Evolutionary conservation across 257 asterid species (phyloP), one percentile per base, ranked within the genome.

Genomic region (Eucommia ulmoides): DNA sequence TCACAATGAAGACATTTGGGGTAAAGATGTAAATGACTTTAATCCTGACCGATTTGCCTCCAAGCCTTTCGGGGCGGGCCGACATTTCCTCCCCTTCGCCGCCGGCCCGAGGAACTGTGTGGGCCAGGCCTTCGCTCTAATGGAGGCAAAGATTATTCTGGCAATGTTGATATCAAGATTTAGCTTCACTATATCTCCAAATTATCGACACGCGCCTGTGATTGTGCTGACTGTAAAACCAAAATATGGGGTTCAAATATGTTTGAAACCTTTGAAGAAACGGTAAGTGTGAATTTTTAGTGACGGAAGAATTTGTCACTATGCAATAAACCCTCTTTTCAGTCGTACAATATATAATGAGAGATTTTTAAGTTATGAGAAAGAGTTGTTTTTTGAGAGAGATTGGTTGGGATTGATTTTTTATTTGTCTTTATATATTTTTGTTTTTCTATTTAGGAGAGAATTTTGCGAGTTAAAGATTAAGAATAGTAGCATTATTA

Each of bases 101-200:
- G 80, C 96, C 0, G 98, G 98, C 0, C 98, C 98, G 0, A 65
- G 98, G 54, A 86, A 89, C 29, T 89, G 98, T 29, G 70, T 83
- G 1, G 96, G 96, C 18, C 98, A 86, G 24, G 58, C 86, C 0
- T 89, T 80, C 64, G 98, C 96, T 10, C 68, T 85, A 1, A 89
- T 86, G 96, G 98, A 89, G 63, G 93, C 96, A 12, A 89, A 86
- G 68, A 85, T 89, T 16, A 83, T 89, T 49, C 19, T 89, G 47
- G 94, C 96, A 23, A 86, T 86, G 96, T 46, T 89, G 38, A 63
- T 89, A n/a, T 78, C 96, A 0, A 83, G 55, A 48, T 83, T 80
- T 61, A 72, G 66, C 60, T 86, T 89, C 63, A 68, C 67, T 0
- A 77, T 86, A 20, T 83, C 98, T 0, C 77, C 77, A 18, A 83